Evolutionary conservation across 2,329 filamentous ascomycete genomes (phyloP).

Genomic region (Diaporthe aspalathi): DNA sequence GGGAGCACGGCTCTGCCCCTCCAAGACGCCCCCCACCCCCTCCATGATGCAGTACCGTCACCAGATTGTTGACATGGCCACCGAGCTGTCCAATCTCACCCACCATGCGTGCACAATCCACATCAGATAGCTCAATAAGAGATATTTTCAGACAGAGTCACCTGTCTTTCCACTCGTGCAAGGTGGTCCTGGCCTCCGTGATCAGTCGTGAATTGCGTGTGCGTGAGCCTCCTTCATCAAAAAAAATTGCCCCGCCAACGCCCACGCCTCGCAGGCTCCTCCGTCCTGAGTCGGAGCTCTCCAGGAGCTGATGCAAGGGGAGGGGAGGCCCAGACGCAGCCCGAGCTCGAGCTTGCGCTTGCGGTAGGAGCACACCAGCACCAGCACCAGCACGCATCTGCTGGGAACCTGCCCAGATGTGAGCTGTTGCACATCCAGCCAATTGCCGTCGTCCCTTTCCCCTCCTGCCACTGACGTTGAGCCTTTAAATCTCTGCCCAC

Average conservation of each 20-base stretch:
- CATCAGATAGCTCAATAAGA: background rate
- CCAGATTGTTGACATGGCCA: constrained; percentile 11
- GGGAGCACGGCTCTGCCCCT: constrained; percentile 31
- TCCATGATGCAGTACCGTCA: background rate
- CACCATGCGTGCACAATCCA: background rate
- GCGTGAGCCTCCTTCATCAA: constrained; percentile 28
- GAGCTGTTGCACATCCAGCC: constrained; percentile 28
- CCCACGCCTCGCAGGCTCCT: constrained; percentile 23
- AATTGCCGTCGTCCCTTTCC: constrained; percentile 21
- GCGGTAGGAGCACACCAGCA: too few relatives aligned
- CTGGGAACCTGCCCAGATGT: constrained; percentile 15
- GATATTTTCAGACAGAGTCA: constrained; percentile 7
- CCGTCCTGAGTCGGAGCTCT: constrained; percentile 35
- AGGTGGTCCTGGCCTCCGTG: background rate
- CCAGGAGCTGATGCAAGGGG: background rate
- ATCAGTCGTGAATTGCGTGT: constrained; percentile 23
- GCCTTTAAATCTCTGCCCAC: constrained; percentile 40
- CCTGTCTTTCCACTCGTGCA: constrained; percentile 27
- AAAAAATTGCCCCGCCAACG: constrained; percentile 34
- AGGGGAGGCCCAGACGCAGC: background rate
- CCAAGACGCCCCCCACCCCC: constrained; percentile 18
- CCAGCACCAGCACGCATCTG: background rate
- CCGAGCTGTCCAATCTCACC: background rate
- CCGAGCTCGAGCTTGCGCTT: background rate
- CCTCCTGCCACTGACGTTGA: constrained; percentile 37